Conservation (phyloP, 352 stramenopile genomes). For the Hyaloperonospora brassicae region DNA sequence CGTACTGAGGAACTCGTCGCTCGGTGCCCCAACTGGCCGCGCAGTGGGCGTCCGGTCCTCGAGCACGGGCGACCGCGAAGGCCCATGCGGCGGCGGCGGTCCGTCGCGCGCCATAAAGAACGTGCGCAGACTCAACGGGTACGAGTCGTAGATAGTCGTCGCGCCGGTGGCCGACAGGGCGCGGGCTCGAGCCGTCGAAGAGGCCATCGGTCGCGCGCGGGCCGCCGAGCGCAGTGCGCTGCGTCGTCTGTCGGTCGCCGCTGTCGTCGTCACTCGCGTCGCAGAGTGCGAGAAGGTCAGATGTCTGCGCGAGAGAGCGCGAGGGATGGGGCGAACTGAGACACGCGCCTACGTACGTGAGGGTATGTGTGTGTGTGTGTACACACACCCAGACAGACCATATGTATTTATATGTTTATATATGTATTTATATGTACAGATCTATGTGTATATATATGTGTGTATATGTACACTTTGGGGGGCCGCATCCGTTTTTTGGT, state of each 20-base stretch:
- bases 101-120: constrained; percentile 9
- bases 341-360: too few relatives aligned
- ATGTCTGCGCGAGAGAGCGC: background rate
- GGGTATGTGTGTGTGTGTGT: too few relatives aligned
- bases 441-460: too few relatives aligned
- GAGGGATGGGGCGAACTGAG: too few relatives aligned
- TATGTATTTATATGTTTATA: too few relatives aligned
- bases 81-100: constrained; percentile 21
- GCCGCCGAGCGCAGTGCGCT: too few relatives aligned
- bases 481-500: too few relatives aligned
- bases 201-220: constrained; percentile 16
- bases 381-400: too few relatives aligned
- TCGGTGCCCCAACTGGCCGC: constrained; percentile 17
- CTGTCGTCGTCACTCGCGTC: too few relatives aligned
- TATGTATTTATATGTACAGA: too few relatives aligned
- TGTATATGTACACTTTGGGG: too few relatives aligned
- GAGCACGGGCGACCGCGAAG: constrained; percentile 17
- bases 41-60: constrained; percentile 20
- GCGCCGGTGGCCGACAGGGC: constrained; percentile 8
- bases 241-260: too few relatives aligned
- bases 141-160: constrained; percentile 60
- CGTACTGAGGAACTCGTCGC: constrained; percentile 23
- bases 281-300: background rate
- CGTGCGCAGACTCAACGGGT: constrained; percentile 43
- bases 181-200: constrained; percentile 12